These are phyloP conservation scores for Cyclotella distinguenda DNA, from an alignment of 108 stramenopile species.

Conservation along the genomic window DNA sequence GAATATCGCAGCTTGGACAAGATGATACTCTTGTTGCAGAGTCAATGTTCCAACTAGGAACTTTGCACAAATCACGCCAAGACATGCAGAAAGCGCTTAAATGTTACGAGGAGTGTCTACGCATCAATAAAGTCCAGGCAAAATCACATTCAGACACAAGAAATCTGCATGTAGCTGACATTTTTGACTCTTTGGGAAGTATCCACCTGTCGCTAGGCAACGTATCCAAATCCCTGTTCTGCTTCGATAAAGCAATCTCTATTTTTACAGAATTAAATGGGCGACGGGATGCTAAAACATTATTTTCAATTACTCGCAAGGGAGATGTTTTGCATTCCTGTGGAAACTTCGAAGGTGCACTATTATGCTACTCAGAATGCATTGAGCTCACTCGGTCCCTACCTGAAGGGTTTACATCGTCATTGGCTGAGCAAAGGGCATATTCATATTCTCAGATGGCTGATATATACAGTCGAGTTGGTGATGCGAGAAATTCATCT, in stretches of 20 bases:
- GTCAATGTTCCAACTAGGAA: constrained; percentile 39
- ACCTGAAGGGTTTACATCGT: constrained; percentile 12
- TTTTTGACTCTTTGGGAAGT: constrained; percentile 40
- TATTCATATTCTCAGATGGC: constrained; percentile 28
- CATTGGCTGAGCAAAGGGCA: constrained; percentile 34
- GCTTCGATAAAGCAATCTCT: constrained; percentile 40
- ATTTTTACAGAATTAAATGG: constrained; percentile 26
- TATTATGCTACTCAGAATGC: constrained; percentile 37
- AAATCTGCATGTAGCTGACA: constrained; percentile 22
- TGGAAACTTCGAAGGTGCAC: constrained; percentile 33
- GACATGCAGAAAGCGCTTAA: constrained; percentile 40
- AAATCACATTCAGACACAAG: constrained; percentile 11
- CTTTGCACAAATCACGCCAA: constrained; percentile 24
- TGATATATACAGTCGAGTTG: constrained; percentile 22
- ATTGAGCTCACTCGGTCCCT: constrained; percentile 26
- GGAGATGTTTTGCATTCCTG: constrained; percentile 24
- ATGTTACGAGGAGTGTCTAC: constrained; percentile 45
- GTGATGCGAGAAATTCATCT: constrained; percentile 28
- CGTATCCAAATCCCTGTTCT: constrained; percentile 44
- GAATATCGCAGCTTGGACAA: constrained; percentile 34
- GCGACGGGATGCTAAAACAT: constrained; percentile 23
- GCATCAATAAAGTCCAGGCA: too few species aligned
- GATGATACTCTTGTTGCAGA: constrained; percentile 43
- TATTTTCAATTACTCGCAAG: constrained; percentile 27
- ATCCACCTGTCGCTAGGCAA: constrained; percentile 33